Conservation (phyloP, 805 yeast species). For the baker's yeast (Saccharomyces cerevisiae) region DNA sequence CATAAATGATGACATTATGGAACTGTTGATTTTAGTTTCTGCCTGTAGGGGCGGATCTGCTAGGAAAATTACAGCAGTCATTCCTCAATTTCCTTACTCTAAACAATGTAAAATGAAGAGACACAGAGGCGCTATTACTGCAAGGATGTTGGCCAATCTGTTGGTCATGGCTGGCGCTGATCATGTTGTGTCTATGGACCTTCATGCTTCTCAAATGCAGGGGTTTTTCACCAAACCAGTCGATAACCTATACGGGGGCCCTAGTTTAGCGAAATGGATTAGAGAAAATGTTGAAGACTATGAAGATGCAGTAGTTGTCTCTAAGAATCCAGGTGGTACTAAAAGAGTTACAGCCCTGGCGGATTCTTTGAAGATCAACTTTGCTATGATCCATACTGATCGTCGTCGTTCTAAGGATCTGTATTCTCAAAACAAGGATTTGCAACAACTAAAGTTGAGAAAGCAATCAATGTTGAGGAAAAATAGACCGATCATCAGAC, state of each 20-base stretch:
- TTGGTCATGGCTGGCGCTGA: slow-evolving; percentile 98
- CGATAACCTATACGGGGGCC: slow-evolving; percentile 93
- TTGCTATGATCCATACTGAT: slow-evolving; percentile 98
- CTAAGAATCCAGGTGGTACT: slow-evolving; percentile 99
- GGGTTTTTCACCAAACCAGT: slow-evolving; percentile 97
- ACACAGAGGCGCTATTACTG: slow-evolving; percentile 97
- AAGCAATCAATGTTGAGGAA: slow-evolving; percentile 43
- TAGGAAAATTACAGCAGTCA: slow-evolving; percentile 89
- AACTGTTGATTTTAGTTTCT: slow-evolving; percentile 79
- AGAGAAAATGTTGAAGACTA: slow-evolving; percentile 81
- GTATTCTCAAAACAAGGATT: slow-evolving; percentile 35
- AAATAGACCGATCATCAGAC: slow-evolving; percentile 35
- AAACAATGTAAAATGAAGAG: slow-evolving; percentile 97
- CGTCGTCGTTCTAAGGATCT: slow-evolving; percentile 79
- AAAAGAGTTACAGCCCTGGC: slow-evolving; percentile 96
- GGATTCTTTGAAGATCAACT: slow-evolving; percentile 90
- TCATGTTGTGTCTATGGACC: slow-evolving; percentile 95
- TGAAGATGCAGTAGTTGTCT: slow-evolving; percentile 85
- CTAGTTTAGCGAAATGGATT: slow-evolving; percentile 93
- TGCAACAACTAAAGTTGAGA: slow-evolving; percentile 33
- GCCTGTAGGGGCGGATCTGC: slow-evolving; percentile 99
- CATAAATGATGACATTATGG: slow-evolving; percentile 92
- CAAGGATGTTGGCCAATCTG: slow-evolving; percentile 93
- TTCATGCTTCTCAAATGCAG: slow-evolving; percentile 96
- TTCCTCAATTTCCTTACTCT: slow-evolving; percentile 96